Base-by-base conservation (phyloP, 2,329 filamentous ascomycete species). In the Conoideocrella luteorostrata region DNA sequence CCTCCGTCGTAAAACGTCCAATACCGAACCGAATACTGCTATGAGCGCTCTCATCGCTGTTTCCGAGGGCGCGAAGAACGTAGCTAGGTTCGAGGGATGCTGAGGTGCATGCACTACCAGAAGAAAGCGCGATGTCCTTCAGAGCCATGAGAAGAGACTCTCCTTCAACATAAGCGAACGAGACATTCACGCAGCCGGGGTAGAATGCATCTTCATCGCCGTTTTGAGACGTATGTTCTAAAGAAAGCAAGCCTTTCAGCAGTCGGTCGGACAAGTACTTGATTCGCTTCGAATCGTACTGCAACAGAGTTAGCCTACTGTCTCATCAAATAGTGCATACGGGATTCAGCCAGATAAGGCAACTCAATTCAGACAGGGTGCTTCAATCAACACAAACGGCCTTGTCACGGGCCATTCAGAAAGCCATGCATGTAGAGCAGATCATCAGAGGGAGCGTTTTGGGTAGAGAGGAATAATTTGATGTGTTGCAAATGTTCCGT, bases 21-120 rank as follows among this genome's bases (percentile, higher is more conserved):
- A 98, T 97, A 38, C 93, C 93, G 55, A 98, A 98, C 45, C 93
- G 81, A 56, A 98, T 98, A 71, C 89, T 95, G 68, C 88, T 95
- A 70, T 98, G 93, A 7, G 93, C 93, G 56, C 86, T 96, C 70
- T 98, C 93, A 57, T 98, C 93, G 53, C 89, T 96, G 74, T 86
- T 97, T 47, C 93, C 93, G 15, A 98, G 76, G 4, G 93, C 93
- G 45, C 93, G 83, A 23, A 98, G 77, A 37, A 98, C 93, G 64
- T 98, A 98, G 63, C 88, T 95, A 13, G 93, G 93, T 65, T 98
- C 93, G 26, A 98, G 72, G 1, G 93, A 98, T 0, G 93, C 93
- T 4, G 91, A 97, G 2, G 93, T 98, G 69, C 93, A 98, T 5
- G 93, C 93, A 59, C 89, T 96, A 45, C 93, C 93, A 0, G 93